These are phyloP conservation scores for Pichia sp. DNA, from an alignment of 1,139 yeast genomes.

Conservation along the genomic window DNA sequence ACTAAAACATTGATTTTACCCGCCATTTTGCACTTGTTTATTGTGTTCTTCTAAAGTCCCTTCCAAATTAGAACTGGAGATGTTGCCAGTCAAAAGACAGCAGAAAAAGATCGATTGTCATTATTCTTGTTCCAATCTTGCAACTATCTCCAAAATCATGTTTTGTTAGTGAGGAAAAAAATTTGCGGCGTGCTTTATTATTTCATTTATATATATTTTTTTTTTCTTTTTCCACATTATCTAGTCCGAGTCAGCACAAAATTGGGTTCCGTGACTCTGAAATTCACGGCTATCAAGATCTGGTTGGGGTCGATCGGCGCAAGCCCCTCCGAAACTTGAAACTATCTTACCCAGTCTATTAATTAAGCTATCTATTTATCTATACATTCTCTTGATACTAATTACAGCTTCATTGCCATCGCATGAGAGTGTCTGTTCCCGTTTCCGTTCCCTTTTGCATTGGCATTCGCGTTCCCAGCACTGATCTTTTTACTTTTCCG, in stretches of 20 bases:
- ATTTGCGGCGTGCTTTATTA: not conserved
- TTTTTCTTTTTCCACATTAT: too few relatives aligned
- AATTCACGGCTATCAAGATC: not conserved
- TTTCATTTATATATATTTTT: too few relatives aligned
- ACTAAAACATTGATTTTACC: conserved; percentile 58
- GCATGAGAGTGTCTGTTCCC: not conserved
- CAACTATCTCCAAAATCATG: not conserved
- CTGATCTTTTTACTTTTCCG: not conserved
- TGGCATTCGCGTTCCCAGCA: not conserved
- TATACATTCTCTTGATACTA: too few relatives aligned
- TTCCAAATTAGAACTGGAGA: not conserved
- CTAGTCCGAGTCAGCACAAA: not conserved
- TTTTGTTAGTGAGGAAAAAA: not conserved
- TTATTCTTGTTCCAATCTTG: not conserved
- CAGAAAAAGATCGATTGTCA: not conserved
- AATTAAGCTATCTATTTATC: not conserved
- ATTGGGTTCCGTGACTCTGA: not conserved
- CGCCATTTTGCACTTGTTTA: not conserved
- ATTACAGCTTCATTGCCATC: not conserved
- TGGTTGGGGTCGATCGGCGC: not conserved
- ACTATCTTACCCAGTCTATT: too few relatives aligned
- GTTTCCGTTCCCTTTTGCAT: too few relatives aligned
- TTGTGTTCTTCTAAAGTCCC: not conserved
- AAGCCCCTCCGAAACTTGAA: too few relatives aligned
- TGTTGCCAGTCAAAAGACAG: not conserved